These are phyloP conservation scores for Pulveroboletus sp. DNA, from an alignment of 768 basidiomycete species.

Conservation along the genomic window DNA sequence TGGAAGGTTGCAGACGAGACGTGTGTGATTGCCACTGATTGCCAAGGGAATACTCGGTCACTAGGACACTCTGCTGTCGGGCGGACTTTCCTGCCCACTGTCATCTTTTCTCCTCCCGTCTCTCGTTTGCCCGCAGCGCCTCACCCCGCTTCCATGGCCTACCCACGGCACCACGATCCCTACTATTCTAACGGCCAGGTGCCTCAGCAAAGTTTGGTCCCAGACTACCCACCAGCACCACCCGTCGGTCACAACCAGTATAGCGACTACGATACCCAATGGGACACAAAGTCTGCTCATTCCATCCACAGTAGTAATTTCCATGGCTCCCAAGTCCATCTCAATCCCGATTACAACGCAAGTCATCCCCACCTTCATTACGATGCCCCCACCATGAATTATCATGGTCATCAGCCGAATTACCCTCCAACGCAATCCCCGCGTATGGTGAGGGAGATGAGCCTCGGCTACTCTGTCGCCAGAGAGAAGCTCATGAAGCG, in stretches of 20 bases:
- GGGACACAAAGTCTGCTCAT: slow-evolving; percentile 51
- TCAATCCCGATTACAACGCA: slow-evolving; percentile 60
- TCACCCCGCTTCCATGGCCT: slow-evolving; percentile 41
- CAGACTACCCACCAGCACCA: slow-evolving; percentile 35
- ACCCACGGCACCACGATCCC: slow-evolving; percentile 49
- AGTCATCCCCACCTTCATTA: slow-evolving; percentile 38
- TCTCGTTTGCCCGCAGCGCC: background rate
- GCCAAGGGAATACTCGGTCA: slow-evolving; percentile 5
- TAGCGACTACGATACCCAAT: slow-evolving; percentile 40
- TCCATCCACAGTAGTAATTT: slow-evolving; percentile 54
- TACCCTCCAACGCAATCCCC: slow-evolving; percentile 60
- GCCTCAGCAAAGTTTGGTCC: slow-evolving; percentile 29
- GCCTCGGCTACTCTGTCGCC: slow-evolving; percentile 60
- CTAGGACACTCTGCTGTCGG: background rate
- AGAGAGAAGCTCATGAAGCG: slow-evolving; percentile 81
- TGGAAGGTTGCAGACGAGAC: background rate
- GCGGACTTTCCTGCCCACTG: slow-evolving; percentile 13
- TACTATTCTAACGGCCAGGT: slow-evolving; percentile 35
- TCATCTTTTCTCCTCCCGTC: background rate
- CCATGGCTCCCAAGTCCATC: slow-evolving; percentile 67
- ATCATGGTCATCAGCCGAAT: slow-evolving; percentile 39
- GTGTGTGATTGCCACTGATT: background rate
- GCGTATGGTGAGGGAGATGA: slow-evolving; percentile 42
- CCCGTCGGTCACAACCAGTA: slow-evolving; percentile 36
- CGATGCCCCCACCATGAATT: slow-evolving; percentile 43